Evolutionary conservation across 371 early-diverging fungal genomes (phyloP).

Genomic region (Lichtheimia ornata): DNA sequence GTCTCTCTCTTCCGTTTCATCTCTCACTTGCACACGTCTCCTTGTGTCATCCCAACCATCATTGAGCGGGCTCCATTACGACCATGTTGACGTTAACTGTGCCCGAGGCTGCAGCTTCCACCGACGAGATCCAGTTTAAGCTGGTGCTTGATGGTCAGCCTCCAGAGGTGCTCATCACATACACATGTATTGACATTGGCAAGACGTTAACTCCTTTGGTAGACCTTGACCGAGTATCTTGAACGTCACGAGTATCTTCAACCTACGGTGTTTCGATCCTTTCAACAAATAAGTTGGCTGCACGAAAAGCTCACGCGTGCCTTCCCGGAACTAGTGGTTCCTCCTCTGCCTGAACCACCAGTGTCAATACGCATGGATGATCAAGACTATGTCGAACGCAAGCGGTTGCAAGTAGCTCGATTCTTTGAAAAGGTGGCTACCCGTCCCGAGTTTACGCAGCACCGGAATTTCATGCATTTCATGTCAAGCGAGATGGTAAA

Average conservation of each 20-base stretch:
- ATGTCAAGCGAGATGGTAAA: constrained; percentile 64
- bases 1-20: too few relatives aligned
- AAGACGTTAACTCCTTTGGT: background rate
- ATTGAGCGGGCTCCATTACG: too few relatives aligned
- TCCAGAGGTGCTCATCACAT: constrained; percentile 17
- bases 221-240: constrained; percentile 21
- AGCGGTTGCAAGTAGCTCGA: constrained; percentile 55
- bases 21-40: too few relatives aligned
- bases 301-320: constrained; percentile 43
- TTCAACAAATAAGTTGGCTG: constrained; percentile 63
- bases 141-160: constrained; percentile 37
- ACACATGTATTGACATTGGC: too few relatives aligned
- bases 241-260: constrained; percentile 15
- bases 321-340: constrained; percentile 47
- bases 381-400: constrained; percentile 64
- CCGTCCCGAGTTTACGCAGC: constrained; percentile 41
- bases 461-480: constrained; percentile 53
- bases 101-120: constrained; percentile 65
- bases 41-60: too few relatives aligned
- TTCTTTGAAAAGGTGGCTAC: constrained; percentile 50
- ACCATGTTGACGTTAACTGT: constrained; percentile 33
- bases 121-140: constrained; percentile 65
- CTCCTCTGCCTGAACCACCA: constrained; percentile 60
- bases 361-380: constrained; percentile 52
- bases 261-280: constrained; percentile 53